Base-by-base conservation (phyloP, 202 grass and related monocot genomes). In the Eragrostis tef region DNA sequence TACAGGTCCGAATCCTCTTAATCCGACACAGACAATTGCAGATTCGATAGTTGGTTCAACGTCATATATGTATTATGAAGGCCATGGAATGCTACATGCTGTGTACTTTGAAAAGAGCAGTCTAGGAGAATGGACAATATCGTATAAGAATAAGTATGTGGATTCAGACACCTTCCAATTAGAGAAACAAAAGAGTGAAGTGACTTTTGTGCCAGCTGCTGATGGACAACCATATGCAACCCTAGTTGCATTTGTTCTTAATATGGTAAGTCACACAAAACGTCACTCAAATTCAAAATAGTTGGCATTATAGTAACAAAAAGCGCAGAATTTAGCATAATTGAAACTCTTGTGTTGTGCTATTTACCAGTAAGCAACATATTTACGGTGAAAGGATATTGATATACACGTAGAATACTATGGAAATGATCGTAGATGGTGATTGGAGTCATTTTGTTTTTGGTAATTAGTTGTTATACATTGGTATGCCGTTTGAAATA, bases 1-100 rank as follows among this genome's bases (percentile, higher is more conserved):
- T 12, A 49, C 71, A 87, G 85, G 85, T 81, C 78, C 78, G 7
- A 87, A 87, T 31, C 85, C 71, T 51, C 78, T 81, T 51, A n/a
- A 70, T 56, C 41, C 50, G 14, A 61, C 39, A 51, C 71, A 81
- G n/a, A 69, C 61, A 44, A n/a, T 73, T 0, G 78, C 78, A 14
- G 63, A 74, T 42, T 81, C 71, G 13, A 20, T 87, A 8, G 69
- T 81, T 62, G 78, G 85, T 67, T 81, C 70, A 34, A 76, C 85
- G 70, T 48, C 58, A 19, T 81, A 70, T 7, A 63, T 62, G n/a
- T 87, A 79, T 57, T 81, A 70, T 7, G 85, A 87, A 87, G 85
- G 78, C 0, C 60, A 81, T 69, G 78, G 85, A 7, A 87, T 87
- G 85, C 44, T 81, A 39, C 78, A 87, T 53, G 85, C 78, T 64